Conservation (phyloP, 257 asterid genomes). For the Nicotiana tabacum region DNA sequence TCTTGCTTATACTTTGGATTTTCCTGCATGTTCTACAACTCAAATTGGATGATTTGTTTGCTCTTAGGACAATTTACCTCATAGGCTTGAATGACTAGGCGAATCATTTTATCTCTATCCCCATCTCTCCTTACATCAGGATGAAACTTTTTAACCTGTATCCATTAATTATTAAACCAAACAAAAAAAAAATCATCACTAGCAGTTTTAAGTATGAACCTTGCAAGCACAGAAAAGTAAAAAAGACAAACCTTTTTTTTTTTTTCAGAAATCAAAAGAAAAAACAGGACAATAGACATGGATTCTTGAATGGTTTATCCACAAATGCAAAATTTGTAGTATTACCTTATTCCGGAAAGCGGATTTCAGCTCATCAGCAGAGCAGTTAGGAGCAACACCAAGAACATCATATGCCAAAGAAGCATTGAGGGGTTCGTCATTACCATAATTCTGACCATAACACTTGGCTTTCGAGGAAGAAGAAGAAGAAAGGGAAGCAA, state of each 20-base stretch:
- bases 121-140: constrained; percentile 63
- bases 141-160: constrained; percentile 77
- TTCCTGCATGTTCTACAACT: not conserved
- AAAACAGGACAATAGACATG: not conserved
- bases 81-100: constrained; percentile 81
- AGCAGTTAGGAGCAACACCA: constrained; percentile 59
- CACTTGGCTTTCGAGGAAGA: constrained; percentile 28
- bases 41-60: not conserved
- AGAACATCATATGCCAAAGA: constrained; percentile 61
- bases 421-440: constrained; percentile 33
- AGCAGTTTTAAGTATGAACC: not conserved
- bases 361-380: constrained; percentile 60
- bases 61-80: constrained; percentile 36
- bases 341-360: constrained; percentile 81
- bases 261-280: not conserved
- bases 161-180: not conserved
- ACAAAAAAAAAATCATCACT: not conserved
- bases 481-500: constrained; percentile 14
- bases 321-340: not conserved
- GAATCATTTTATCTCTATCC: constrained; percentile 54
- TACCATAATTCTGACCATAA: constrained; percentile 21
- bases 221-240: not conserved
- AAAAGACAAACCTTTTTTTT: not conserved
- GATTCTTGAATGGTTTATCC: not conserved
- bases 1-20: not conserved